Base-by-base conservation (phyloP, 2,329 filamentous ascomycete genomes). In the Capronia coronata region DNA sequence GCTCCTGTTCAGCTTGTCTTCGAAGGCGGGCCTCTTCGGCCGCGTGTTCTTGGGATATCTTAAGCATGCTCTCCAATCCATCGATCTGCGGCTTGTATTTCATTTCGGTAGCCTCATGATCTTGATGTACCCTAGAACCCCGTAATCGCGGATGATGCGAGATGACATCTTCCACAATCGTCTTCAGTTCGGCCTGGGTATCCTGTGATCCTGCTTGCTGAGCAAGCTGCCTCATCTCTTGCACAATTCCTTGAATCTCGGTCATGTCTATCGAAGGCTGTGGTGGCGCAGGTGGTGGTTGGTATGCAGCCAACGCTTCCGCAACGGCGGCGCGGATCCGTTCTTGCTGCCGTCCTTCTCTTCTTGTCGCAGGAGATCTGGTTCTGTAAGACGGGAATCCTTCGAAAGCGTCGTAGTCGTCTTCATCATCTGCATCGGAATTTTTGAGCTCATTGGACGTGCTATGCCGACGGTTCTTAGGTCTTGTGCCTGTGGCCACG, bases 351-450 rank as follows among this genome's bases (percentile, higher is more conserved):
- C 81, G 87, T 61, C 83, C 83, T 63, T 94, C 88, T 54, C 83
- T 79, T 54, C 64, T 64, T 25, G 64, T 63, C 49, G 80, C 78
- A 14, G 89, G 87, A 59, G 90, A 96, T 59, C 83, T 76, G 4
- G 86, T 85, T 44, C 87, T 82, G 64, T 80, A 75, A 55, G 75
- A 70, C 51, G 70, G 57, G 60, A 64, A 67, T 49, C 83, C 61
- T 30, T 70, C 58, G 39, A 49, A 56, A 2, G 57, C 71, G 35
- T 73, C 69, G 32, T 78, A 86, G 18, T 95, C 89, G 58, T 94
- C 90, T 63, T 95, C 89, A 55, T 95, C 90, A 65, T 97, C 91
- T 9, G 93, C 91, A 68, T 97, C 93, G 64, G 91, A 96, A 51
- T 94, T 82, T 46, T 69, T 70, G 21, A 74, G 70, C 23, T 88